Conservation (phyloP, 768 basidiomycete species). For the Suillus subalutaceus region DNA sequence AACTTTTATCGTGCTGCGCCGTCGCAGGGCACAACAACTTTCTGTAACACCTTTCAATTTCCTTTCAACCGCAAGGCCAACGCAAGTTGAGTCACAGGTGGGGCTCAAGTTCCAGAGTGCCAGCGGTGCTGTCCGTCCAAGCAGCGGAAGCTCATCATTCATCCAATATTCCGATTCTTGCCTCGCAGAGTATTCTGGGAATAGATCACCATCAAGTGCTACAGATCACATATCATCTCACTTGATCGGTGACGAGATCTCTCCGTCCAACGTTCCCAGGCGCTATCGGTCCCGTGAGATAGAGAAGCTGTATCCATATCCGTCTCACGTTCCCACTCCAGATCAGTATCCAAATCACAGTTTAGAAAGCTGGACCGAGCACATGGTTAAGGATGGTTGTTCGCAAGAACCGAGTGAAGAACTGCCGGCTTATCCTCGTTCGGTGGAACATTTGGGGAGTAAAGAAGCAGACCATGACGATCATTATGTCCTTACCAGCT, state of each 20-base stretch:
- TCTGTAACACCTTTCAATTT: not conserved
- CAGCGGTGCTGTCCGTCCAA: not conserved
- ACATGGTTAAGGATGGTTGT: not conserved
- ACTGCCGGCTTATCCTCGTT: constrained; percentile 10
- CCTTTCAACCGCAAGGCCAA: not conserved
- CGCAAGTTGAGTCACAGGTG: not conserved
- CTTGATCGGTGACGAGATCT: not conserved
- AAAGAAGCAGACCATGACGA: not conserved
- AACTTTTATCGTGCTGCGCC: not conserved
- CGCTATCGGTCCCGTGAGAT: not conserved
- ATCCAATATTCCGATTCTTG: constrained; percentile 8
- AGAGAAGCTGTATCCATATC: constrained; percentile 7
- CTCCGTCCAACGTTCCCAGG: constrained; percentile 2
- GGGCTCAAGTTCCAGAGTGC: not conserved
- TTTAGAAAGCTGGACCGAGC: not conserved
- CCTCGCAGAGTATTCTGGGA: not conserved
- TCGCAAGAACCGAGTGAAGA: constrained; percentile 4
- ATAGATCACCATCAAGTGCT: not conserved
- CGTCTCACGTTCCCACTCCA: not conserved
- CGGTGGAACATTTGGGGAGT: not conserved
- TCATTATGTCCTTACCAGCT: not conserved
- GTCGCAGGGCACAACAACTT: not conserved
- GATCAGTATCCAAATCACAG: not conserved
- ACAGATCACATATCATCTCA: not conserved
- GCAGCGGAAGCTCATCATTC: constrained; percentile 8